Conservation (phyloP, 2,329 filamentous ascomycete species). For the Calonectria henricotiae region DNA sequence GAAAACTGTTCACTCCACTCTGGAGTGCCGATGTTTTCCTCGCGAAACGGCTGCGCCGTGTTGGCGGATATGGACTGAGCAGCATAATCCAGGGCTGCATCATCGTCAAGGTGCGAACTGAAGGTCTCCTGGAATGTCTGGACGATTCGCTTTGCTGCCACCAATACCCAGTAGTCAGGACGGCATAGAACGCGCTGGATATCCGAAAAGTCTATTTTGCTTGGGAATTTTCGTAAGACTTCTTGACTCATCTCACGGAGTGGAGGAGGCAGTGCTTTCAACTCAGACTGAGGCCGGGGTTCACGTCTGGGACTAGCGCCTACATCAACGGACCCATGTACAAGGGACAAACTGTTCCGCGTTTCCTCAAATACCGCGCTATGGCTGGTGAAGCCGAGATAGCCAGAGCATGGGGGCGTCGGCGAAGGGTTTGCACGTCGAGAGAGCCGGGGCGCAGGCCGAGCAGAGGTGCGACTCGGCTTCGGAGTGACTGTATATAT, state of each 20-base stretch:
- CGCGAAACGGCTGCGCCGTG: slow-evolving; percentile 56
- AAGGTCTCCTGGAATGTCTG: slow-evolving; percentile 56
- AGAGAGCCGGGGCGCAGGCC: slow-evolving; percentile 34
- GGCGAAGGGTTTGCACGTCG: slow-evolving; percentile 37
- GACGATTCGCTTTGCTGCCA: slow-evolving; percentile 53
- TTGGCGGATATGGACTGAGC: slow-evolving; percentile 59
- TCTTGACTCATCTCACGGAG: slow-evolving; percentile 59
- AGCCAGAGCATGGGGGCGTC: slow-evolving; percentile 54
- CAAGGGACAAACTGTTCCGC: slow-evolving; percentile 58
- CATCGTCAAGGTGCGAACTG: slow-evolving; percentile 51
- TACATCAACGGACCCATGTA: slow-evolving; percentile 49
- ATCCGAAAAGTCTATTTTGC: slow-evolving; percentile 45
- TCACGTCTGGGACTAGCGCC: slow-evolving; percentile 29
- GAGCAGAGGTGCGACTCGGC: slow-evolving; percentile 41
- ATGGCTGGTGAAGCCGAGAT: slow-evolving; percentile 65
- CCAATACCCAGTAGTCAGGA: slow-evolving; percentile 56
- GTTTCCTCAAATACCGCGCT: slow-evolving; percentile 63
- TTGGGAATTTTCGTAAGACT: slow-evolving; percentile 59
- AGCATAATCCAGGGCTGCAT: slow-evolving; percentile 57
- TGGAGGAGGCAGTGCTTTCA: slow-evolving; percentile 47
- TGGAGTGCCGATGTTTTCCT: slow-evolving; percentile 56
- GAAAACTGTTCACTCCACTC: slow-evolving; percentile 62
- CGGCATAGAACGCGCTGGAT: slow-evolving; percentile 45
- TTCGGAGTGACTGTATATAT: slow-evolving; percentile 55
- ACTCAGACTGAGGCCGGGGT: slow-evolving; percentile 23